Evolutionary conservation across 257 asterid species (phyloP).

Genomic region (Ehretia macrophylla): DNA sequence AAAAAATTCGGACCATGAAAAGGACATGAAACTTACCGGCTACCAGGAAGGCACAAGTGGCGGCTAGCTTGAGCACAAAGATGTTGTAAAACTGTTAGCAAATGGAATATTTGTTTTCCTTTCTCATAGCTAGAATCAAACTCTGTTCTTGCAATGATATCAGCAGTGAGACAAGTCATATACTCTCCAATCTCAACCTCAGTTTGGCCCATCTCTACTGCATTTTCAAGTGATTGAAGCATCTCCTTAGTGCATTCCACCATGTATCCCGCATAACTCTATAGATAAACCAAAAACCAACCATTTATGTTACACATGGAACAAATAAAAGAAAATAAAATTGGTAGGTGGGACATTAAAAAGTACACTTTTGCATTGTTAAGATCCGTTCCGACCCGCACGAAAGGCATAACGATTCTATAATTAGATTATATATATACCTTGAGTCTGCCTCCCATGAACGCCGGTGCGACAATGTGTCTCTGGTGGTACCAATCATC

Average conservation of each 20-base stretch:
- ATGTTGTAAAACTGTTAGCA: conserved; percentile 47
- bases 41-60: conserved; percentile 68
- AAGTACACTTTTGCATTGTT: background rate
- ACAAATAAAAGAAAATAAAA: background rate
- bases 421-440: conserved; percentile 19
- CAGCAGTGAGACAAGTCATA: conserved; percentile 66
- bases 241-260: conserved; percentile 53
- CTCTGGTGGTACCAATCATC: conserved; percentile 66
- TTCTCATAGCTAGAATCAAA: conserved; percentile 58
- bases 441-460: conserved; percentile 68
- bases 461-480: conserved; percentile 73
- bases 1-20: too few relatives aligned
- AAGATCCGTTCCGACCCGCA: too few relatives aligned
- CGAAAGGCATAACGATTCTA: background rate
- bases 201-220: conserved; percentile 25
- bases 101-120: conserved; percentile 60
- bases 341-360: background rate
- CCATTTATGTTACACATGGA: background rate
- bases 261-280: conserved; percentile 70
- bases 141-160: conserved; percentile 65
- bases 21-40: too few relatives aligned
- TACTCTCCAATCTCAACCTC: conserved; percentile 67
- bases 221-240: conserved; percentile 36
- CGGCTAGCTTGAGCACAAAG: conserved; percentile 54
- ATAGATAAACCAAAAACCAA: background rate